Conservation (phyloP, 1,139 yeast genomes). For the Blastobotrys petasosporus region DNA sequence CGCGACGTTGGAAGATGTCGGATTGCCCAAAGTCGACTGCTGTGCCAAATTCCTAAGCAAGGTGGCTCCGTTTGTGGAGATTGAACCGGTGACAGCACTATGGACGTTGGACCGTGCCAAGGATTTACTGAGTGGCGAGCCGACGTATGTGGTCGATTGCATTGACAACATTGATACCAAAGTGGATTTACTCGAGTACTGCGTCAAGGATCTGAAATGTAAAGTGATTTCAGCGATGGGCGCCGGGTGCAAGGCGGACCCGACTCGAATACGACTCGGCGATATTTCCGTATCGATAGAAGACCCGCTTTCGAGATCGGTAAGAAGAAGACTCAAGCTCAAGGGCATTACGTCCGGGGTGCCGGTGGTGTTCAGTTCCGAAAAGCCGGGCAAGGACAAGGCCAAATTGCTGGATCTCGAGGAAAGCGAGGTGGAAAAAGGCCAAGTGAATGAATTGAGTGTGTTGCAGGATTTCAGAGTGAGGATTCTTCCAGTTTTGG, state of each 20-base stretch:
- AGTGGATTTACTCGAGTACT: constrained; percentile 75
- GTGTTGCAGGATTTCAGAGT: constrained; percentile 88
- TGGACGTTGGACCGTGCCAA: constrained; percentile 61
- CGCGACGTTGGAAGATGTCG: constrained; percentile 83
- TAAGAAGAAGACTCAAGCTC: constrained; percentile 73
- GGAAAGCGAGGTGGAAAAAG: constrained; percentile 70
- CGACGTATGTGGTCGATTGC: constrained; percentile 78
- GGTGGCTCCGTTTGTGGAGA: constrained; percentile 87
- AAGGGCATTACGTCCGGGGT: constrained; percentile 71
- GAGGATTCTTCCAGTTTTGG: constrained; percentile 87
- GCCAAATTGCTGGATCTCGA: constrained; percentile 80
- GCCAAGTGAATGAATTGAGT: constrained; percentile 79
- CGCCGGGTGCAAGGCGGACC: constrained; percentile 88
- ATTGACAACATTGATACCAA: constrained; percentile 94
- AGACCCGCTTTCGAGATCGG: constrained; percentile 87
- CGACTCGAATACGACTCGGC: constrained; percentile 73
- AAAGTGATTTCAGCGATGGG: constrained; percentile 83
- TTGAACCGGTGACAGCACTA: constrained; percentile 69
- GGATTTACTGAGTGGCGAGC: constrained; percentile 46
- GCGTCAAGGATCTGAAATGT: constrained; percentile 46
- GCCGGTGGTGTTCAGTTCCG: constrained; percentile 87
- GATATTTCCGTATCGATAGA: constrained; percentile 79
- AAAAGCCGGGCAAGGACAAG: constrained; percentile 92
- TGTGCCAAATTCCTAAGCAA: constrained; percentile 55
- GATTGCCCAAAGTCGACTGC: constrained; percentile 80